phyloP scores from a whole-genome alignment of 2,329 filamentous ascomycete species.

The Aspergillus felis region DNA sequence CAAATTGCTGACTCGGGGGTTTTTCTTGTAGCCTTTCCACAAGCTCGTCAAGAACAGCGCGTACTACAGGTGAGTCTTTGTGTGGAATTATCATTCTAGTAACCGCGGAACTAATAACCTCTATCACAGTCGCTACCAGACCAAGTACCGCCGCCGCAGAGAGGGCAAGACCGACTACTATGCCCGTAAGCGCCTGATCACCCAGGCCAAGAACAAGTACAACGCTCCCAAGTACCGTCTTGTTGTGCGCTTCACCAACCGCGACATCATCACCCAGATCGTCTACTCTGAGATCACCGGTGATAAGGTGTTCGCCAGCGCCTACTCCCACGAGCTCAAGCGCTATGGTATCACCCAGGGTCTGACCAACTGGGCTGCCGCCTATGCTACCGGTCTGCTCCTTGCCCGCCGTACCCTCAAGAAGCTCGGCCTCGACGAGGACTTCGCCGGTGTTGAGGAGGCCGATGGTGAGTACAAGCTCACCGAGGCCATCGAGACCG shows the following conservation, averaged over 20 bases:
- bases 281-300: conserved; percentile 92
- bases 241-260: conserved; percentile 99
- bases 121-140: conserved; percentile 82
- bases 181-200: conserved; percentile 98
- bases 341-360: conserved; percentile 97
- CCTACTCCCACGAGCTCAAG: conserved; percentile 96
- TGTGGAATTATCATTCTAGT: neutral
- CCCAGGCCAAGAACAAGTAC: conserved; percentile 99
- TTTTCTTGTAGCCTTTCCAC: conserved; percentile 68
- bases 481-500: conserved; percentile 88
- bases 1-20: conserved; percentile 98
- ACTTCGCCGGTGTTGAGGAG: conserved; percentile 95
- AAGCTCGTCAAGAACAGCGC: conserved; percentile 96
- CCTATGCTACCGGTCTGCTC: conserved; percentile 94
- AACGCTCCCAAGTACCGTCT: conserved; percentile 99
- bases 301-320: conserved; percentile 91
- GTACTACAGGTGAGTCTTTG: conserved; percentile 83
- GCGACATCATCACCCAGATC: conserved; percentile 98
- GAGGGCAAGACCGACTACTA: conserved; percentile 99
- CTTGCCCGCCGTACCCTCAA: conserved; percentile 93
- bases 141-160: conserved; percentile 98
- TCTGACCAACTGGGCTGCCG: conserved; percentile 99
- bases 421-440: conserved; percentile 93
- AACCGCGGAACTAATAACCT: conserved; percentile 8
- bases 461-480: conserved; percentile 92